Base-by-base conservation (phyloP, 2,329 filamentous ascomycete species). In the Gaeumannomyces tritici region DNA sequence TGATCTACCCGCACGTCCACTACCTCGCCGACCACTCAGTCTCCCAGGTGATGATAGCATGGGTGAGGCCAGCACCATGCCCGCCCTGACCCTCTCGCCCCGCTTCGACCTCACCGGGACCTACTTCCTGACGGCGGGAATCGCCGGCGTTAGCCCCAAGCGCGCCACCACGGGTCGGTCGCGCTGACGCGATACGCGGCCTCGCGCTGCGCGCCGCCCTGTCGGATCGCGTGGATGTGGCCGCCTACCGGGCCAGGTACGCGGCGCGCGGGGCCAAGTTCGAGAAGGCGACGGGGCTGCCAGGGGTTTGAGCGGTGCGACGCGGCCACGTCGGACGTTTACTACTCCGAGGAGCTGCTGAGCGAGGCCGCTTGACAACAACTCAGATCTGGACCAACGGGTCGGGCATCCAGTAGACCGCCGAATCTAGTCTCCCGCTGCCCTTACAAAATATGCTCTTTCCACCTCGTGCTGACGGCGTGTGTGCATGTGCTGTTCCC, bases 121-220 rank as follows among this genome's bases (percentile, higher is more conserved):
- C 1, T 92, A 92, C 74, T 90, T 91, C 73, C 73, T 92, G 63
- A 73, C 90, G 33, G 84, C 81, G 1, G 89, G 89, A 2, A 91
- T 93, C 65, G 89, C 85, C 1, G 89, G 89, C n/a, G 79, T 90
- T 56, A 91, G 85, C 71, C 89, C 89, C 0, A 83, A 86, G 64
- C 74, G 84, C 29, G 85, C 81, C 27, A 90, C 89, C 0, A 78
- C 89, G 5, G 84, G 83, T 81, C 82, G 55, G 88, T 90, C 0
- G 86, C 87, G 1, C 83, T 93, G 2, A 11, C 62, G 82, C 86
- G 51, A 81, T 93, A 86, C 69, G 83, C 56, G 62, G 62, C 1
- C 78, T 86, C 54, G 85, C 86, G 0, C 72, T 71, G 18, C 74
- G 72, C 4, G 84, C 83, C 0, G 77, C 72, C 1, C 76, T 89